A percentile compares a stretch with the other conserved stretches of the same genome.
These are phyloP conservation scores for Cyclostephanos tholiformis DNA, from an alignment of 108 stramenopile species.

Conservation along the genomic window DNA sequence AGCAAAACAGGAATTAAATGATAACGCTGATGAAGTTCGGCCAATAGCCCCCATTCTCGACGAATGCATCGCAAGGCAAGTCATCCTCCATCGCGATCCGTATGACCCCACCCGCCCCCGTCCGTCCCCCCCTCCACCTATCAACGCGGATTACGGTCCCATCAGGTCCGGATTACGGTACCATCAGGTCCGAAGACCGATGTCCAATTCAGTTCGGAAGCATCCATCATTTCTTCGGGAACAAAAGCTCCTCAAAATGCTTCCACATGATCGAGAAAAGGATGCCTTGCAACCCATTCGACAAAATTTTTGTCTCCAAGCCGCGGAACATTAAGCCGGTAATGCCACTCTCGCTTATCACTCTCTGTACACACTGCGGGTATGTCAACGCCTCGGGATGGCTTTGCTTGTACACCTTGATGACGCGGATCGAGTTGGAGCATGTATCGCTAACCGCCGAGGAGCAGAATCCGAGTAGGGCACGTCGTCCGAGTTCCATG, in stretches of 20 bases:
- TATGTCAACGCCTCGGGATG: slow-evolving; percentile 87
- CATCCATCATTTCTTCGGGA: slow-evolving; percentile 48
- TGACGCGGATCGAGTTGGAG: slow-evolving; percentile 96
- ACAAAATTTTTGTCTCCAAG: slow-evolving; percentile 96
- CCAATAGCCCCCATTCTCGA: no score
- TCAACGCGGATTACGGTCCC: no score
- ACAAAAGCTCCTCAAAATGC: slow-evolving; percentile 92
- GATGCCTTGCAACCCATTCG: slow-evolving; percentile 97
- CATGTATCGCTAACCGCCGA: slow-evolving; percentile 93
- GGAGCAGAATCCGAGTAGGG: slow-evolving; percentile 93
- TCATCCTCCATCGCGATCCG: no score
- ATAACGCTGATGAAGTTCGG: no score
- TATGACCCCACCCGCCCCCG: no score
- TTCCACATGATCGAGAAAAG: slow-evolving; percentile 99
- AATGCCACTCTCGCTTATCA: slow-evolving; percentile 90
- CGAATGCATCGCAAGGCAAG: no score
- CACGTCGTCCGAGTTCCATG: slow-evolving; percentile 89
- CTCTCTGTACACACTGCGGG: slow-evolving; percentile 83
- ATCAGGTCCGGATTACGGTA: no score
- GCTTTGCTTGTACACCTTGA: slow-evolving; percentile 99
- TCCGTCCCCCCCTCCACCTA: no score
- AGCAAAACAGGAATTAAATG: no score
- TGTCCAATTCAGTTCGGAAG: neutral
- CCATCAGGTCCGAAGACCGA: no score
- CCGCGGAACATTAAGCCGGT: slow-evolving; percentile 95